These are phyloP conservation scores for Solanum hybrid DNA, from an alignment of 305 asterid species.

Conservation along the genomic window DNA sequence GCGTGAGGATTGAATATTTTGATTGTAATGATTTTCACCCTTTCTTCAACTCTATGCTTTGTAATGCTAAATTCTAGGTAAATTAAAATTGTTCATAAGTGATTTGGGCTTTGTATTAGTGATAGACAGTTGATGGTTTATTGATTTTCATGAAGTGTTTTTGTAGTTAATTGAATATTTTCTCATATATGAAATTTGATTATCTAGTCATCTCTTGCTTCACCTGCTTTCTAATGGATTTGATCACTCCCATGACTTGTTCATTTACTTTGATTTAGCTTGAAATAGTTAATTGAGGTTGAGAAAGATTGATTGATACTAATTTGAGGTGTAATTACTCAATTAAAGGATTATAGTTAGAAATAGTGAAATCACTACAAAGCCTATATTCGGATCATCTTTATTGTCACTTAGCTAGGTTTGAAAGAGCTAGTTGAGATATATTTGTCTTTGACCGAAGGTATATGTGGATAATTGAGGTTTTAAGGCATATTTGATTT, in stretches of 20 bases:
- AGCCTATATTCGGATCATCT: neutral
- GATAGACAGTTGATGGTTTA: neutral
- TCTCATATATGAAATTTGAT: neutral
- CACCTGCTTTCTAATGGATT: neutral
- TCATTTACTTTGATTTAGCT: neutral
- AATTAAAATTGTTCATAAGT: neutral
- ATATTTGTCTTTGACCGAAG: neutral
- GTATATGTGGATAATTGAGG: neutral
- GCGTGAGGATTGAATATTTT: too few species aligned
- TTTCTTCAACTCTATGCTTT: too few species aligned
- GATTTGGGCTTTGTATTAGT: neutral
- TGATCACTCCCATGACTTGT: neutral
- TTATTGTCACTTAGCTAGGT: neutral
- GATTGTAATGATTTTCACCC: too few species aligned
- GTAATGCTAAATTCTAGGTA: too few species aligned
- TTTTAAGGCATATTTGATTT: neutral
- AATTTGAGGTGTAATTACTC: too few species aligned
- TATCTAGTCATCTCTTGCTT: neutral
- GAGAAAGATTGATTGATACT: neutral
- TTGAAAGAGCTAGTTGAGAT: neutral
- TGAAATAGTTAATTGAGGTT: neutral
- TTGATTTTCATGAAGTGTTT: neutral
- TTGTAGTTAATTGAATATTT: neutral
- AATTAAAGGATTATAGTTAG: neutral
- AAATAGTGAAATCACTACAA: too few species aligned